Conservation (phyloP, 805 yeast genomes). For the Torulaspora gathmanii region DNA sequence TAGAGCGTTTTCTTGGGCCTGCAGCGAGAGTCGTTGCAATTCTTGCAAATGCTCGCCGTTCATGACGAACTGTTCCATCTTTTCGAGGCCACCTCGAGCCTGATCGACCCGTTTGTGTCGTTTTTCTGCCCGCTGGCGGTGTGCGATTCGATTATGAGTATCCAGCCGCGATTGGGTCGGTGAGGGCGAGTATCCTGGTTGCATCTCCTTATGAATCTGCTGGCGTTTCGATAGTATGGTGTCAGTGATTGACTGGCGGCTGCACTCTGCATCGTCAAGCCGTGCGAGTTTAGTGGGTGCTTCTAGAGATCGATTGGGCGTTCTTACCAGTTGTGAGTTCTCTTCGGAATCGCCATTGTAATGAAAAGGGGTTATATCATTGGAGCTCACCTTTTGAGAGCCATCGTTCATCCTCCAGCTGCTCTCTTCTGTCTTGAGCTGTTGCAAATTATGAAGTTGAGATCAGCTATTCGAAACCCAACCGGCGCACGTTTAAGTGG, state of each 20-base stretch:
- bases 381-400: not conserved
- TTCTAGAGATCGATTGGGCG: not conserved
- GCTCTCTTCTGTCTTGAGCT: not conserved
- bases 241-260: conserved; percentile 8
- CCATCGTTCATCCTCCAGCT: not conserved
- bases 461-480: too few relatives aligned
- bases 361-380: not conserved
- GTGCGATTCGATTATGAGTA: conserved; percentile 2
- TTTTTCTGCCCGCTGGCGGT: conserved; percentile 5
- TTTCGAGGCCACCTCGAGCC: conserved; percentile 26
- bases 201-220: conserved; percentile 3
- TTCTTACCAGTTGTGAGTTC: not conserved
- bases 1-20: conserved; percentile 22
- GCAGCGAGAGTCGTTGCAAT: conserved; percentile 12
- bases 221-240: conserved; percentile 9
- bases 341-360: not conserved
- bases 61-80: conserved; percentile 32
- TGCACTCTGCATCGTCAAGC: not conserved
- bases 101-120: conserved; percentile 9
- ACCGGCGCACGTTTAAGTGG: too few relatives aligned
- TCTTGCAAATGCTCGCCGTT: conserved; percentile 20
- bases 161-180: conserved; percentile 9
- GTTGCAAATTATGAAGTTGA: not conserved
- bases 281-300: not conserved
- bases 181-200: conserved; percentile 9